Conservation (phyloP, 2,329 filamentous ascomycete species). For the Aspergillus piperis region DNA sequence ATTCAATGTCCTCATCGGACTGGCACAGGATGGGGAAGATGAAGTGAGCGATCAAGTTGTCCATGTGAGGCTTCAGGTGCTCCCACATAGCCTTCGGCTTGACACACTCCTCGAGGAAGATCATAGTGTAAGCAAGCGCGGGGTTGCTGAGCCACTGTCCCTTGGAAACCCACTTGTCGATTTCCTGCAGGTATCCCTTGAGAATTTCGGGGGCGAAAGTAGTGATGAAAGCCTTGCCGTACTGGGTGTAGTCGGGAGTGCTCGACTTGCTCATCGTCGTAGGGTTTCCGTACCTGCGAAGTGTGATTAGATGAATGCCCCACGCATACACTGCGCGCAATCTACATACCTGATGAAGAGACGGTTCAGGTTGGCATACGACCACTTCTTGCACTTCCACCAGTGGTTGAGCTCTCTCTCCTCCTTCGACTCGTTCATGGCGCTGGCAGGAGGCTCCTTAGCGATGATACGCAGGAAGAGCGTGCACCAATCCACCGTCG, state of each 20-base stretch:
- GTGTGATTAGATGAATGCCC: slow-evolving; percentile 11
- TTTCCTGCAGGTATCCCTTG: slow-evolving; percentile 89
- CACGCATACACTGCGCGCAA: not conserved
- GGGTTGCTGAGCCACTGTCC: slow-evolving; percentile 92
- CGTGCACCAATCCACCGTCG: slow-evolving; percentile 93
- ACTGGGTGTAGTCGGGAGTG: slow-evolving; percentile 73
- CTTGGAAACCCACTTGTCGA: slow-evolving; percentile 97
- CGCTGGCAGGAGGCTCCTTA: slow-evolving; percentile 76
- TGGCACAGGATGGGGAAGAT: slow-evolving; percentile 95
- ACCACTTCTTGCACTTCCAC: slow-evolving; percentile 99
- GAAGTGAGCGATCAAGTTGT: slow-evolving; percentile 89
- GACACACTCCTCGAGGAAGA: slow-evolving; percentile 95
- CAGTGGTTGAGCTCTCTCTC: slow-evolving; percentile 94
- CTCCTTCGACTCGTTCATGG: slow-evolving; percentile 75
- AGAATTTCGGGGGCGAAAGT: slow-evolving; percentile 95
- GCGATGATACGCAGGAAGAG: slow-evolving; percentile 88
- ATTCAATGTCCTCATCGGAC: slow-evolving; percentile 85
- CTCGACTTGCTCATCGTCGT: slow-evolving; percentile 71
- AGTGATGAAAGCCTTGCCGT: slow-evolving; percentile 85
- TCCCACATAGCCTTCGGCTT: slow-evolving; percentile 97
- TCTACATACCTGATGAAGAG: slow-evolving; percentile 78
- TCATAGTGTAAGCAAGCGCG: slow-evolving; percentile 87
- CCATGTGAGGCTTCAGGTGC: slow-evolving; percentile 88
- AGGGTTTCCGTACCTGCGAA: slow-evolving; percentile 81
- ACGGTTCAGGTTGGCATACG: slow-evolving; percentile 95